Evolutionary conservation across 352 stramenopile species (phyloP).

Genomic region (Globisporangium echinulatum): DNA sequence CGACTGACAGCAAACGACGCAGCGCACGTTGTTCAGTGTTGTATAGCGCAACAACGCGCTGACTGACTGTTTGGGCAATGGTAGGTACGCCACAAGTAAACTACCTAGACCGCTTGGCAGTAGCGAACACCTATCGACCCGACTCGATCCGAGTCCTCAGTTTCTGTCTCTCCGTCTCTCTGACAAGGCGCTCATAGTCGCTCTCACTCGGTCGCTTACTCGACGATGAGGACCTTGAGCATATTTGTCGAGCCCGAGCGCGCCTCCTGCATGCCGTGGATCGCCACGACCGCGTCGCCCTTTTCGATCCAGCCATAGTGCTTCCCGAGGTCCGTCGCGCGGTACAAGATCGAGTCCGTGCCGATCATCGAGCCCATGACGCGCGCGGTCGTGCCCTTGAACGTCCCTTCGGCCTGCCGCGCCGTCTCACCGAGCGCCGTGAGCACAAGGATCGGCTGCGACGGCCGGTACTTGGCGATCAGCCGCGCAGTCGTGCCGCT

Average conservation of each 20-base stretch:
- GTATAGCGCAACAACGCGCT: too few species aligned
- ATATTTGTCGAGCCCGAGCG: conserved; percentile 88
- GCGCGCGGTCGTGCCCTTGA: conserved; percentile 59
- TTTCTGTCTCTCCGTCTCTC: too few species aligned
- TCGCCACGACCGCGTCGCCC: conserved; percentile 83
- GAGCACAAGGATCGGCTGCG: conserved; percentile 76
- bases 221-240: conserved; percentile 88
- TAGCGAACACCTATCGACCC: too few species aligned
- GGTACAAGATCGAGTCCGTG: conserved; percentile 88
- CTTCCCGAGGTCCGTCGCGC: conserved; percentile 82
- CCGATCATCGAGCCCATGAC: conserved; percentile 86
- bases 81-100: too few species aligned
- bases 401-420: conserved; percentile 58
- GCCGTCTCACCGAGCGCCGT: conserved; percentile 56
- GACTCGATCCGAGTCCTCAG: too few species aligned
- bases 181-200: not conserved
- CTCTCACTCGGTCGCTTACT: conserved; percentile 32
- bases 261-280: conserved; percentile 88
- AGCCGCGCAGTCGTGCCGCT: conserved; percentile 91
- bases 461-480: conserved; percentile 93
- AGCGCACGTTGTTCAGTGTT: too few species aligned
- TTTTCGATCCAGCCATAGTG: conserved; percentile 83
- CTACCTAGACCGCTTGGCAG: too few species aligned
- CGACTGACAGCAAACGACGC: too few species aligned
- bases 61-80: too few species aligned